Evolutionary conservation across 371 early-diverging fungal genomes (phyloP).

Genomic region (Actinomortierella ambigua): DNA sequence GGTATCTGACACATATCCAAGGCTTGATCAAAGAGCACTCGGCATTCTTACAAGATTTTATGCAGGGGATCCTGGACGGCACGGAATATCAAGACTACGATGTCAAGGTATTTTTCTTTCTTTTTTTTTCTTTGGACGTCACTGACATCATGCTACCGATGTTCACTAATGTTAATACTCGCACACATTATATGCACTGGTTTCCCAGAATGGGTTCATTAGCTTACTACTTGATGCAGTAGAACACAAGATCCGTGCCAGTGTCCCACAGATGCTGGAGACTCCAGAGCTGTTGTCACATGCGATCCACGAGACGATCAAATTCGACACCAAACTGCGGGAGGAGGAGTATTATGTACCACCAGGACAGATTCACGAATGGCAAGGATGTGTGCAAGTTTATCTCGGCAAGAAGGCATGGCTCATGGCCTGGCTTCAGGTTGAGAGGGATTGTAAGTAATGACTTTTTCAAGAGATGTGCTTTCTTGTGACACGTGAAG

Average conservation of each 20-base stretch:
- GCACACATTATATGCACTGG: not conserved
- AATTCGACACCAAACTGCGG: constrained; percentile 75
- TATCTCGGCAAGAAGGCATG: constrained; percentile 61
- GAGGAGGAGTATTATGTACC: constrained; percentile 68
- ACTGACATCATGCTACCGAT: too few relatives aligned
- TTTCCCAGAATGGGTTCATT: constrained; percentile 72
- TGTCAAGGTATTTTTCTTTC: constrained; percentile 49
- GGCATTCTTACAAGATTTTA: constrained; percentile 59
- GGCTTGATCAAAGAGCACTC: constrained; percentile 63
- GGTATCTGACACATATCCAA: constrained; percentile 79
- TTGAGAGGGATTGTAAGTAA: constrained; percentile 69
- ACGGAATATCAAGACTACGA: constrained; percentile 49
- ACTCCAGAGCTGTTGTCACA: constrained; percentile 72
- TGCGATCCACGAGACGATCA: constrained; percentile 70
- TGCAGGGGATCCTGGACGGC: constrained; percentile 58
- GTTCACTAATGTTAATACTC: not conserved
- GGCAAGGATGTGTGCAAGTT: constrained; percentile 53
- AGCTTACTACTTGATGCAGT: constrained; percentile 64
- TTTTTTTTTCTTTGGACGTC: not conserved
- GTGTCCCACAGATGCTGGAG: constrained; percentile 58
- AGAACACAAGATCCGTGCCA: constrained; percentile 62
- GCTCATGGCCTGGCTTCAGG: constrained; percentile 76
- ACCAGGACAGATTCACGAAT: constrained; percentile 46
- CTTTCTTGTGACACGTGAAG: not conserved
- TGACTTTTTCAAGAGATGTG: not conserved